A percentile compares a stretch with the other conserved stretches of the same genome.
Conservation (phyloP, 176 grass and related monocot genomes). For the Triticum urartu region DNA sequence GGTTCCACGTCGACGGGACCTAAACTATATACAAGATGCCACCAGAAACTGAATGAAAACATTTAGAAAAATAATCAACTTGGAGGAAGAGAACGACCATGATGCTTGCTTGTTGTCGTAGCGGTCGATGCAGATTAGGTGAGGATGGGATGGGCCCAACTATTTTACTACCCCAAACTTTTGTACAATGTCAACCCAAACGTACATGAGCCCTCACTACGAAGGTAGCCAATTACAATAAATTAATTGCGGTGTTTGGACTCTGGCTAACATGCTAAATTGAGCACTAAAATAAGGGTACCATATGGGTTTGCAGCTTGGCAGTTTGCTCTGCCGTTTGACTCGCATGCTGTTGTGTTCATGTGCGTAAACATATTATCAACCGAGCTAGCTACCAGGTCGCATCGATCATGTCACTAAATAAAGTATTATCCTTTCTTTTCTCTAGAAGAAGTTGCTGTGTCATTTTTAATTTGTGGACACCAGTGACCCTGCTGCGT, state of each 20-base stretch:
- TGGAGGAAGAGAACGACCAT: not conserved
- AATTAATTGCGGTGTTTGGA: not conserved
- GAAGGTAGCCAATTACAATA: slow-evolving; percentile 9
- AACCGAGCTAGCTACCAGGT: not conserved
- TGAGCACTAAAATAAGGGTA: not conserved
- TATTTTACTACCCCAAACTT: slow-evolving; percentile 12
- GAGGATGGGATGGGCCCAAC: slow-evolving; percentile 12
- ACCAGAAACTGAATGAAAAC: not conserved
- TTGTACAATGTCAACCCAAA: slow-evolving; percentile 38
- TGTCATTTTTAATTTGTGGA: not conserved
- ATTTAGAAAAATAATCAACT: not conserved
- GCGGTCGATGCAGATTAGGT: slow-evolving; percentile 30
- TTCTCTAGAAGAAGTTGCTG: not conserved
- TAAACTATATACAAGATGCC: no score
- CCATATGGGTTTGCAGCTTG: not conserved
- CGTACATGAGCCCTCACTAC: not conserved
- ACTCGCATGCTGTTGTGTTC: not conserved
- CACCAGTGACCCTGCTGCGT: not conserved
- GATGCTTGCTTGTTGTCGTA: slow-evolving; percentile 18
- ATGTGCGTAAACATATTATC: not conserved
- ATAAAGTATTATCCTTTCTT: not conserved
- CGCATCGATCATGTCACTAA: slow-evolving; percentile 9
- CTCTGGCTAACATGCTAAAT: slow-evolving; percentile 5
- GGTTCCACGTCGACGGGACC: not conserved
- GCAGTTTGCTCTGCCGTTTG: slow-evolving; percentile 12